Evolutionary conservation across 2,329 filamentous ascomycete species (phyloP).

Genomic region (Coniochaeta sp.): DNA sequence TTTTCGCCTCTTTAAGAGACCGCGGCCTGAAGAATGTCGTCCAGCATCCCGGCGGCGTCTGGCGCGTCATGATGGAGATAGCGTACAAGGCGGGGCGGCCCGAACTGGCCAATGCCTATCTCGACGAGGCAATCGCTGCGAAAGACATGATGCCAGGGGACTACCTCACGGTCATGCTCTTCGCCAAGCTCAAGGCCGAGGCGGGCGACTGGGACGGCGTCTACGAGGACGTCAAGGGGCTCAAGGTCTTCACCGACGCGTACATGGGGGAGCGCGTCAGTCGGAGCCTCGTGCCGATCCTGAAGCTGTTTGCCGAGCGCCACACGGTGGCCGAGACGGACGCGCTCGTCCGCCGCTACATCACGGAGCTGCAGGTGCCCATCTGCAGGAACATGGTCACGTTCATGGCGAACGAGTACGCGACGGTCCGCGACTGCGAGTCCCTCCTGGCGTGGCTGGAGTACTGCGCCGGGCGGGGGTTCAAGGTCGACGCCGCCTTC

Average conservation of each 20-base stretch:
- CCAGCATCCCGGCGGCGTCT: slow-evolving; percentile 21
- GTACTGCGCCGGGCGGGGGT: slow-evolving; percentile 27
- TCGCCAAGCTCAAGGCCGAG: slow-evolving; percentile 28
- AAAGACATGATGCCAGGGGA: slow-evolving; percentile 20
- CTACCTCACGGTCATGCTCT: slow-evolving; percentile 25
- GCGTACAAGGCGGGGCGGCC: slow-evolving; percentile 26
- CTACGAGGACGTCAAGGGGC: neutral
- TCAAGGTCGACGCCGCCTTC: slow-evolving; percentile 27
- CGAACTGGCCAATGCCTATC: slow-evolving; percentile 21
- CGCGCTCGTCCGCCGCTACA: slow-evolving; percentile 29
- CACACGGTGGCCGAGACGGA: slow-evolving; percentile 32
- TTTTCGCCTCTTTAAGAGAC: slow-evolving; percentile 17
- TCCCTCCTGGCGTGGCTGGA: slow-evolving; percentile 33
- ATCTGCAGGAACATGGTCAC: slow-evolving; percentile 29
- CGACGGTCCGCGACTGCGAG: slow-evolving; percentile 25
- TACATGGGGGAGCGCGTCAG: slow-evolving; percentile 18
- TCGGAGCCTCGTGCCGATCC: slow-evolving; percentile 15
- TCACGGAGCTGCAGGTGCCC: slow-evolving; percentile 24
- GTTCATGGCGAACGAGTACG: slow-evolving; percentile 35
- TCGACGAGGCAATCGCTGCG: slow-evolving; percentile 15
- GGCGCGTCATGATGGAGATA: slow-evolving; percentile 32
- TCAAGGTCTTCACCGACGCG: slow-evolving; percentile 13
- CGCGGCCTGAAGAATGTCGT: slow-evolving; percentile 16
- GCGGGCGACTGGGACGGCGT: slow-evolving; percentile 33
- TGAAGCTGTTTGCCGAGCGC: slow-evolving; percentile 28